Evolutionary conservation across 1,284 basidiomycete species (phyloP), one percentile per base, ranked within the genome.

Genomic region (Puccinia novopanici): DNA sequence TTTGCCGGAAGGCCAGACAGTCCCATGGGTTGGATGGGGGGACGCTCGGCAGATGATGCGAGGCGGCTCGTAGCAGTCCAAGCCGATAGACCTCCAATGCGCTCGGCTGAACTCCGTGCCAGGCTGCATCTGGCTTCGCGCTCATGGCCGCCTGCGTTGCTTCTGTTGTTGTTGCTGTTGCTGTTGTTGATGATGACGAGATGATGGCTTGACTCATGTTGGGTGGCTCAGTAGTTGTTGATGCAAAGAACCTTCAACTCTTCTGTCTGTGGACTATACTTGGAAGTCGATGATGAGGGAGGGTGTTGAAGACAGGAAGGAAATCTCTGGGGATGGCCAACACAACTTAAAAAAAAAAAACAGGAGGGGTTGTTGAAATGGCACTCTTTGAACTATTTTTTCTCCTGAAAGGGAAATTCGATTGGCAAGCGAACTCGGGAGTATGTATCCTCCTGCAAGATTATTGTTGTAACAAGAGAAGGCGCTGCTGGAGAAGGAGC

Each of bases 1-100:
- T 55, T 22, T 74, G 72, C 42, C 54, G 72, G 42, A 74, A 74
- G 13, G 52, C 72, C 34, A 74, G 34, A n/a, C 67, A 68, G 50
- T 48, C 67, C 67, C 67, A 68, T 48, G 3, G 67, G 15, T 68
- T 68, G 12, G n/a, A 27, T 13, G 67, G 42, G 2, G 67, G 67
- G 42, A 68, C n/a, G 45, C 42, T 68, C 19, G 67, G 67, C 15
- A 68, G 67, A 48, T 68, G 67, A 42, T 68, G 67, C 4, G 67
- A 68, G 19, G 67, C 67, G 48, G 48, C 48, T 48, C 48, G 67
- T 4, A 68, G 42, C 13, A 68, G n/a, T 24, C n/a, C 67, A 50
- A 68, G 67, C 13, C 48, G 67, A 17, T 68, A 40, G 24, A 50
- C 15, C 48, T 68, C 48, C 67, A 68, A 45, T 2, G 42, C 42